These are phyloP conservation scores for Nakazawaea ambrosiae DNA, from an alignment of 805 yeast species.

Conservation along the genomic window DNA sequence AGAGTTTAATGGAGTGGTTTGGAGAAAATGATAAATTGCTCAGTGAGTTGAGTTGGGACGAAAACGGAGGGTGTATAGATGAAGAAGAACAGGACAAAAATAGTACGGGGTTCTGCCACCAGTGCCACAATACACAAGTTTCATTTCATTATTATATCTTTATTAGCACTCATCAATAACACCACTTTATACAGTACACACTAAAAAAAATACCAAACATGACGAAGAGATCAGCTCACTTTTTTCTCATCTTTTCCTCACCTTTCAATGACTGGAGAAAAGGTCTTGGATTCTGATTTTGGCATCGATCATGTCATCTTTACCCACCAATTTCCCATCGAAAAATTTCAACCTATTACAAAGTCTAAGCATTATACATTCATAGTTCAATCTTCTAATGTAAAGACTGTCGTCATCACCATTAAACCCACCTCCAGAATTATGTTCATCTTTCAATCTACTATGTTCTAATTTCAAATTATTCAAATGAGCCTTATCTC, in stretches of 20 bases:
- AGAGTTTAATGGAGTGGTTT: too few relatives aligned
- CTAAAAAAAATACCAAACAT: background rate
- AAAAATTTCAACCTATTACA: conserved; percentile 27
- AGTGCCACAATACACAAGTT: too few relatives aligned
- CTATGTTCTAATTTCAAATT: conserved; percentile 13
- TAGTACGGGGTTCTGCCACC: too few relatives aligned
- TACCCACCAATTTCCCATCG: conserved; percentile 23
- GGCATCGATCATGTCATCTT: conserved; percentile 9
- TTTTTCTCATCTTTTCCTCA: background rate
- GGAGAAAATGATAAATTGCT: too few relatives aligned
- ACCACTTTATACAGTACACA: background rate
- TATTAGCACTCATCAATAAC: too few relatives aligned
- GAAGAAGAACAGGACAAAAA: too few relatives aligned
- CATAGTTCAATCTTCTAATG: conserved; percentile 26
- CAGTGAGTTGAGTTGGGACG: too few relatives aligned
- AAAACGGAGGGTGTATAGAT: too few relatives aligned
- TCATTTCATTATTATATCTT: too few relatives aligned
- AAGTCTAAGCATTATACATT: conserved; percentile 27
- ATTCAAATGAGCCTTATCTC: conserved; percentile 27
- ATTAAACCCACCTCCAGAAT: too few relatives aligned
- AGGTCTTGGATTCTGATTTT: conserved; percentile 8
- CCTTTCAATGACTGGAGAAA: background rate
- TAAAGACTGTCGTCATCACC: conserved; percentile 3
- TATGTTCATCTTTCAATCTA: background rate
- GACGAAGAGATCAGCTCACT: conserved; percentile 1